Evolutionary conservation across 2,329 filamentous ascomycete species (phyloP).

Genomic region (Colletotrichum camelliae): DNA sequence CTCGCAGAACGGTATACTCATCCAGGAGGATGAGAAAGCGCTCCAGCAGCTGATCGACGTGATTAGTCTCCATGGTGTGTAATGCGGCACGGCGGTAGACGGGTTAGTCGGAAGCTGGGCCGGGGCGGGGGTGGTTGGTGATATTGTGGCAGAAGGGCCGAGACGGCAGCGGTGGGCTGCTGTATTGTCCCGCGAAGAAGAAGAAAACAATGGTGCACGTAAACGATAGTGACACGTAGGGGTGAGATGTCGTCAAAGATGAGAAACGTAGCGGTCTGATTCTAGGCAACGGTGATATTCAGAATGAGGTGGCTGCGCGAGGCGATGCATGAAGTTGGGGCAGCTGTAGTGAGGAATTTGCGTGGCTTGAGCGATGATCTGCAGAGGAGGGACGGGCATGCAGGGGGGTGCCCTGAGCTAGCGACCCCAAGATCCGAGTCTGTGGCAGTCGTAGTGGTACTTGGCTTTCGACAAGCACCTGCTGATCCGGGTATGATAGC

Average conservation of each 20-base stretch:
- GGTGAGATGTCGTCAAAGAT: neutral
- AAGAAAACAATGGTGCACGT: neutral
- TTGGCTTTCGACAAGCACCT: neutral
- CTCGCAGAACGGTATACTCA: slow-evolving; percentile 67
- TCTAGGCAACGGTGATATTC: neutral
- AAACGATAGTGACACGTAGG: neutral
- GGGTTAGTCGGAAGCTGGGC: neutral
- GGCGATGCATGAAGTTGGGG: slow-evolving; percentile 12
- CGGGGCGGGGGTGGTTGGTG: neutral
- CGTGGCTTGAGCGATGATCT: slow-evolving; percentile 21
- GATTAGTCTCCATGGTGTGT: slow-evolving; percentile 26
- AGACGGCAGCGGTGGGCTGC: neutral
- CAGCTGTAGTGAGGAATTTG: slow-evolving; percentile 2
- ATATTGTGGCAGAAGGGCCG: neutral
- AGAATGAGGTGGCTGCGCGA: neutral
- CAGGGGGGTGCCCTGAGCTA: slow-evolving; percentile 7
- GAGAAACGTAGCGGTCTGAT: neutral
- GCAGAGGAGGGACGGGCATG: slow-evolving; percentile 4
- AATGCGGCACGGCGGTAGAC: neutral
- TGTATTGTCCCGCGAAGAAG: neutral
- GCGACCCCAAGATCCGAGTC: neutral
- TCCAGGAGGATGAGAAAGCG: slow-evolving; percentile 71
- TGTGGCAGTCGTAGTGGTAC: neutral
- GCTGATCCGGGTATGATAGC: neutral
- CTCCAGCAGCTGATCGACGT: slow-evolving; percentile 68